Conservation (phyloP, 2,329 filamentous ascomycete genomes). For the Tolypocladium paradoxum region DNA sequence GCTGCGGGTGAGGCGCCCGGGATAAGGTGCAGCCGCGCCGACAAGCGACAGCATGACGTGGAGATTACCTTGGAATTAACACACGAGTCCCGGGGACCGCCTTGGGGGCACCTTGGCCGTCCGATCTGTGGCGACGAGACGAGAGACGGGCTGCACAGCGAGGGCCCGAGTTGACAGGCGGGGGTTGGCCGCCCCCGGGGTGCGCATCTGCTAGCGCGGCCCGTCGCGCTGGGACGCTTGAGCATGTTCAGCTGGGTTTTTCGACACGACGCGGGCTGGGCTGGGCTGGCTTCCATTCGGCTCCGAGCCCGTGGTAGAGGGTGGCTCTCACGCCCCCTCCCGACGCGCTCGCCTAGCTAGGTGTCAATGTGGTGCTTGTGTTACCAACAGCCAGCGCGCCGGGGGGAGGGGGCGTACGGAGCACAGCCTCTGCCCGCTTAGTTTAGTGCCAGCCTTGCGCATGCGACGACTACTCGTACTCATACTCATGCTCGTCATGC, state of each 20-base stretch:
- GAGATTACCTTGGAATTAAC: no score
- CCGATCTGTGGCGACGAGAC: no score
- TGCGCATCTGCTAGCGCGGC: neutral
- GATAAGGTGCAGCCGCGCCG: no score
- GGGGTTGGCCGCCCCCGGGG: no score
- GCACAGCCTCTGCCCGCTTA: neutral
- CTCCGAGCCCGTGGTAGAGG: neutral
- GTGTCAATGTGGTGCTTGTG: neutral
- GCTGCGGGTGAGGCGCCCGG: no score
- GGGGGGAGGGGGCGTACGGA: neutral
- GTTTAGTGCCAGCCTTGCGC: neutral
- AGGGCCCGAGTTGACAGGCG: neutral
- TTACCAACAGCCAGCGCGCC: neutral
- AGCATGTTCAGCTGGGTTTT: neutral
- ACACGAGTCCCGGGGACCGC: no score
- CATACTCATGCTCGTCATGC: no score
- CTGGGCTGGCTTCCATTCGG: neutral
- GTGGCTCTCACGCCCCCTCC: conserved; percentile 3
- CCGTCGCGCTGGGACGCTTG: neutral
- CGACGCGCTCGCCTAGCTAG: neutral
- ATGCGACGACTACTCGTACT: no score
- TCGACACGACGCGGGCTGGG: neutral
- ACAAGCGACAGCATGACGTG: no score
- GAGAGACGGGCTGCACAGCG: no score
- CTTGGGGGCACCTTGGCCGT: no score